Percentiles rank a stretch among this genome's conserved stretches.
These are phyloP conservation scores for Pouteria glomerata DNA, from an alignment of 148 eudicot species.

Conservation along the genomic window DNA sequence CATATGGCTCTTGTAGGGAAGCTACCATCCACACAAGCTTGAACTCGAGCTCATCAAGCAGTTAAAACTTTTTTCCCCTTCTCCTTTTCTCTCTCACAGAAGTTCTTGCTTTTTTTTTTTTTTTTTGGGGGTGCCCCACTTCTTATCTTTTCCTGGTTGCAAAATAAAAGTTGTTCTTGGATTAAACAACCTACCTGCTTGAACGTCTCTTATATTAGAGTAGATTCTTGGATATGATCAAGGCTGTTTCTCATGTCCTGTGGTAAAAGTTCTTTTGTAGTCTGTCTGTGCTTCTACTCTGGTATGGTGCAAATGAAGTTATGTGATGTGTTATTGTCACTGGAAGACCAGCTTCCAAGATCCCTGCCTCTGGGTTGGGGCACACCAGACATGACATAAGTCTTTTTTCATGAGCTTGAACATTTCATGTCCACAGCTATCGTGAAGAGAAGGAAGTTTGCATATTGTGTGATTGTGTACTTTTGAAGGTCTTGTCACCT, in stretches of 20 bases:
- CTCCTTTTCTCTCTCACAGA: neutral
- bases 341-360: neutral
- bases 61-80: neutral
- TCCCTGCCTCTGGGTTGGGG: neutral
- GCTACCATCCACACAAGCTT: neutral
- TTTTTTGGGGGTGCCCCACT: neutral
- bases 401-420: conserved; percentile 1
- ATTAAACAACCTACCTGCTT: neutral
- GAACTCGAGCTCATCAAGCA: neutral
- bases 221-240: neutral
- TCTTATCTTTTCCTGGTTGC: conserved; percentile 3
- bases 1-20: neutral
- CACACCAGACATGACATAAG: neutral
- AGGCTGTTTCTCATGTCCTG: neutral
- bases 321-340: neutral
- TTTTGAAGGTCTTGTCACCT: neutral
- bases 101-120: neutral
- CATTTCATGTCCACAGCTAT: neutral
- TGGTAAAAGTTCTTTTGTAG: neutral
- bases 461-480: neutral
- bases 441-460: neutral
- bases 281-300: neutral
- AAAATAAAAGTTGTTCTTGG: conserved; percentile 1
- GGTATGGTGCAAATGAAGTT: neutral
- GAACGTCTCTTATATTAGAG: neutral